Evolutionary conservation across 2,329 filamentous ascomycete genomes (phyloP), one percentile per base, ranked within the genome.

Genomic region (Colletotrichum sp.): DNA sequence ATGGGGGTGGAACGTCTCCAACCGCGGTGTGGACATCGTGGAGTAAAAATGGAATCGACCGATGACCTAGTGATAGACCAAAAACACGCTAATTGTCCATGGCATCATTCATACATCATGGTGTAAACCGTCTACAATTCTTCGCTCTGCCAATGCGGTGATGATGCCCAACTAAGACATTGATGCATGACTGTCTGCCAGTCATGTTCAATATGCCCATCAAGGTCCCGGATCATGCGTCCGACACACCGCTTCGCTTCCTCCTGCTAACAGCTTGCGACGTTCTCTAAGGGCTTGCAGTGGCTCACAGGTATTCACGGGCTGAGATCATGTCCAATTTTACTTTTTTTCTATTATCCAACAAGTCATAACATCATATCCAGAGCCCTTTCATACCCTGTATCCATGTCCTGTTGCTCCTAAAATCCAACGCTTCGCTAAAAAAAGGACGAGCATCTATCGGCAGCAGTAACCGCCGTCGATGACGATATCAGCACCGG

Each of bases 401-500:
- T 63, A 34, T 21, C 63, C 72, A 62, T 72, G 69, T 67, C 36
- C 52, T 44, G 39, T 67, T 72, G 60, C 62, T 62, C 68, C 72
- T 18, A 21, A 68, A 57, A 59, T 59, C 21, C 28, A 67, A 36
- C 49, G 28, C 64, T 52, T 39, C 44, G 28, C 49, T 49, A 21
- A 28, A 52, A 52, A 66, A 16, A 16, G 8, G n/a, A 21, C 12
- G 7, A n/a, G 36, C 77, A 55, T 80, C 78, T 84, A 90, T 76
- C 87, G 87, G 79, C 83, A 81, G 78, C 85, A 87, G 85, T 95
- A 95, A 55, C 93, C 93, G 78, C 94, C 94, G 82, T 96, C 94
- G 75, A 95, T 91, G 74, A 95, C 85, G 59, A 96, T 88, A 81
- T 95, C 93, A 4, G 90, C 87, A 6, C 91, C 95, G 15, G 94